Evolutionary conservation across 768 basidiomycete genomes (phyloP).

Genomic region (Floccularia luteovirens): DNA sequence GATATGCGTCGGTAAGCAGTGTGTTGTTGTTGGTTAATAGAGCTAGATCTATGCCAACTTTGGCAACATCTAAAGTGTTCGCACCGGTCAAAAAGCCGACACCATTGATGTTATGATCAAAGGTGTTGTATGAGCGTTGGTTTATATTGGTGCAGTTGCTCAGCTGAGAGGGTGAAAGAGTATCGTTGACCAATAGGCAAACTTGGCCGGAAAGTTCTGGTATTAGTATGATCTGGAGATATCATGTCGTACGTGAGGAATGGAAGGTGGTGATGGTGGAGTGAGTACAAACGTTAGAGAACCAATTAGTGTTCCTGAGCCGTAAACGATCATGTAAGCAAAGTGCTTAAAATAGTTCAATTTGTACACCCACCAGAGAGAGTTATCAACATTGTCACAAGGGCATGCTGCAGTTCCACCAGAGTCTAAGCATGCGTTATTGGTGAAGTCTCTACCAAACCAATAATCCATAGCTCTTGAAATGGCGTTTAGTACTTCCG

Average conservation of each 20-base stretch:
- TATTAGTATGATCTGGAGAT: conserved; percentile 46
- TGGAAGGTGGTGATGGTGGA: not conserved
- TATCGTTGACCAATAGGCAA: conserved; percentile 46
- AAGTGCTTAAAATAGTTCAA: conserved; percentile 5
- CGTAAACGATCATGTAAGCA: not conserved
- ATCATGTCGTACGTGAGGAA: not conserved
- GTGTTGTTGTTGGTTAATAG: conserved; percentile 33
- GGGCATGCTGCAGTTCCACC: conserved; percentile 50
- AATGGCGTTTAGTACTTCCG: conserved; percentile 30
- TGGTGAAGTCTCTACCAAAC: conserved; percentile 54
- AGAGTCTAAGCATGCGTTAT: conserved; percentile 41
- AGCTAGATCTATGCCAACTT: conserved; percentile 48
- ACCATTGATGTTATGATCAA: conserved; percentile 31
- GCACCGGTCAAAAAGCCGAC: conserved; percentile 41
- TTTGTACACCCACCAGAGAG: conserved; percentile 23
- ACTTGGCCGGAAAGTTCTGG: conserved; percentile 49
- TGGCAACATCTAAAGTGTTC: conserved; percentile 56
- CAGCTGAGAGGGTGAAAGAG: conserved; percentile 31
- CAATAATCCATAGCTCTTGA: conserved; percentile 51
- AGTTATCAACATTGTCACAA: conserved; percentile 40
- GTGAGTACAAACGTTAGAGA: conserved; percentile 42
- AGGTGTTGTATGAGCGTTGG: conserved; percentile 39
- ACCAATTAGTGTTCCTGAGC: conserved; percentile 61
- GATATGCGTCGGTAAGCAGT: conserved; percentile 41
- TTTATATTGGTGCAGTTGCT: conserved; percentile 43